Evolutionary conservation across 306 rosid genomes (phyloP), one percentile per base, ranked within the genome.

Genomic region (Heteromeles arbutifolia): DNA sequence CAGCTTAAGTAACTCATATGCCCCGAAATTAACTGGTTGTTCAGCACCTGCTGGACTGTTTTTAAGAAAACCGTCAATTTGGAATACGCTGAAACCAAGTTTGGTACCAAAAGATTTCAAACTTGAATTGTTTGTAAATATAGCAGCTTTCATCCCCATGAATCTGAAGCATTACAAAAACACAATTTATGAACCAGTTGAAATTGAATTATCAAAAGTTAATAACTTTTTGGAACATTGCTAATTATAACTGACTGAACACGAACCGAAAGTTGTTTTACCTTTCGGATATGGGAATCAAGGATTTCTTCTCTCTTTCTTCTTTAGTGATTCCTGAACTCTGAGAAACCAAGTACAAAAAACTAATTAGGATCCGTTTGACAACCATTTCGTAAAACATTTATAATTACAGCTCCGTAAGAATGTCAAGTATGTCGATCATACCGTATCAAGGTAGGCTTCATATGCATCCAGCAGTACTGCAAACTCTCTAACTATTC

Each of bases 101-200:
- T 86, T 86, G 72, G 84, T 67, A 83, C 89, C 86, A 61, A 89
- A 84, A 72, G 85, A 87, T 81, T 92, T 84, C 86, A 92, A 85
- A 67, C 85, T 81, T 65, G 87, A 67, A 84, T 83, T 87, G 77
- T 82, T 82, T 22, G 98, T 87, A 77, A 92, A 25, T 68, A 96
- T 24, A 70, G 92, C 91, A 59, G 91, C 93, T 87, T 88, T 96
- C 96, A 96, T 88, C 85, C 96, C 98, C 97, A 96, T 92, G 82
- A 96, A 92, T 84, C 99, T 96, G 85, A 79, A 80, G 72, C 68
- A 48, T 11, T n/a, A 61, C 18, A 79, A 68, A 62, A 54, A 83
- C 77, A 44, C 11, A 41, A 22, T 83, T 80, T 17, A 15, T 50
- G 6, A 50, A 50, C 54, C 39, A 77, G 70, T 63, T 76, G 43